Evolutionary conservation across 192 early-diverging fungal species (phyloP), one percentile per base, ranked within the genome.

Genomic region (Rhizophagus clarus): DNA sequence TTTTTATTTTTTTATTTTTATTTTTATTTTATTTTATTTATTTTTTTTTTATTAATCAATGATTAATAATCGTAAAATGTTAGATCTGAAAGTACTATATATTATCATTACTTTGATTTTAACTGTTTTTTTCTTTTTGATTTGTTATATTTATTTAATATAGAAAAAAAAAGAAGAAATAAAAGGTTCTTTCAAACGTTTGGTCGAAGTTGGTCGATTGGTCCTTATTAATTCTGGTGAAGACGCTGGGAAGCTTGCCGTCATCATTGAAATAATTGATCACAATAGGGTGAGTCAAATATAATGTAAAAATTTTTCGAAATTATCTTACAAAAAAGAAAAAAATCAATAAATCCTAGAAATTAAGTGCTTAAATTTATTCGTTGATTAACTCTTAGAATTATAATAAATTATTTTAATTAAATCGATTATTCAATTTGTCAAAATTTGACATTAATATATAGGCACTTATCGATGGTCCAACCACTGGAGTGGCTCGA

Each of bases 201-300:
- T 94, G 87, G 97, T 98, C 87, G 95, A 99, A 89, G 94, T 98
- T 88, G 97, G 97, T 86, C 96, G 97, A 88, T 96, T 99, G 74
- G 97, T 99, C 85, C 90, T 97, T 81, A 83, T 99, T 83, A 98
- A 94, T 90, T 91, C 93, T 90, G 98, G 98, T 81, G 88, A 91
- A 81, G 93, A 97, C 86, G 92, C 94, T 85, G 96, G 96, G 83
- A 99, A 99, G 91, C 92, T 99, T 81, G 97, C 97, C 7, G 95
- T 97, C 84, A 95, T 99, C 88, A 95, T 99, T 77, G 98, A 99
- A 87, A 98, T 99, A 86, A 93, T 99, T 83, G 98, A 99, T 91
- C 97, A 99, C 94, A 95, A 94, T 89, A 92, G 98, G 81, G 95
- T 92, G 88, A 56, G 90, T 90, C 63, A 24, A 49, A 70, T 34